Percentiles rank a stretch among this genome's conserved stretches.
Evolutionary conservation across 2,329 filamentous ascomycete genomes (phyloP).

Genomic region (Xylariaceae sp.): DNA sequence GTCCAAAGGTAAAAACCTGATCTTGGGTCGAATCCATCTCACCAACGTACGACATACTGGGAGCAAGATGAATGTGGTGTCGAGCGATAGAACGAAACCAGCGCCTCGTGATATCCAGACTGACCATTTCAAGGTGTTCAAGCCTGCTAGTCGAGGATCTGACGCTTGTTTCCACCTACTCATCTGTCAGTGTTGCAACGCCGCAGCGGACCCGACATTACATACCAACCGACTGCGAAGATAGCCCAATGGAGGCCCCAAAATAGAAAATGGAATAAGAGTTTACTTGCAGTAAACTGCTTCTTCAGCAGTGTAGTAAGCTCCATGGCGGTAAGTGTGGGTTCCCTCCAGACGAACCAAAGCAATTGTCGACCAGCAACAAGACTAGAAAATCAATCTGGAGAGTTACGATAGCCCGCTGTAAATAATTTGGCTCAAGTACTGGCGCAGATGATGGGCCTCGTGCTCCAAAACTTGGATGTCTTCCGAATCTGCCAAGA

Average conservation of each 20-base stretch:
- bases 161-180: slow-evolving; percentile 71
- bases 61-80: slow-evolving; percentile 81
- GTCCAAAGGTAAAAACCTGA: slow-evolving; percentile 86
- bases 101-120: slow-evolving; percentile 97
- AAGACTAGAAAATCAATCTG: slow-evolving; percentile 30
- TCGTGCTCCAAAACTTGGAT: no score
- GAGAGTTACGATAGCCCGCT: slow-evolving; percentile 15
- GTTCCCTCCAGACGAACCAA: slow-evolving; percentile 28
- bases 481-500: slow-evolving; percentile 7
- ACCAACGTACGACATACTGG: slow-evolving; percentile 93
- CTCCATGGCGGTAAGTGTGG: slow-evolving; percentile 38
- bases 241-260: slow-evolving; percentile 73
- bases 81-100: slow-evolving; percentile 77
- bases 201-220: not conserved
- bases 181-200: slow-evolving; percentile 4
- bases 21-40: slow-evolving; percentile 77
- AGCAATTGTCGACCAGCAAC: slow-evolving; percentile 56
- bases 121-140: slow-evolving; percentile 80
- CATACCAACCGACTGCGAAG: slow-evolving; percentile 85
- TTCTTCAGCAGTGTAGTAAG: slow-evolving; percentile 47
- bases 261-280: slow-evolving; percentile 77
- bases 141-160: slow-evolving; percentile 64
- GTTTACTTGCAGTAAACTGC: slow-evolving; percentile 66
- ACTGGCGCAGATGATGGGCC: no score
- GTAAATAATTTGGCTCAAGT: slow-evolving; percentile 14